Base-by-base conservation (phyloP, 306 rosid genomes). In the Quercus parvula region DNA sequence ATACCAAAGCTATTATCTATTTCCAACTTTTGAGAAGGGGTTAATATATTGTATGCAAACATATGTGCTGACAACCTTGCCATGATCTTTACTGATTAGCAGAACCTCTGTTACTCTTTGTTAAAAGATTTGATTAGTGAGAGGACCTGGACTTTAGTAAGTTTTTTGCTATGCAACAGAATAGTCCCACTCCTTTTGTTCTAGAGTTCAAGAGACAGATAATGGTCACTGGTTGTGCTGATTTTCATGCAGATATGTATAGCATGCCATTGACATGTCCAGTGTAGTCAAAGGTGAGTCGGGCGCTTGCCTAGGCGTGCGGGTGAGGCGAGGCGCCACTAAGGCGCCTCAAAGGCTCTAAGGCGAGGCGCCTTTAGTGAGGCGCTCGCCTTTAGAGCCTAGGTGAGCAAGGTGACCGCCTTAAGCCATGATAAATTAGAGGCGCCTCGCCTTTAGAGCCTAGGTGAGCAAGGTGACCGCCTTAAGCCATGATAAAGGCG, bases 241-340 rank as follows among this genome's bases (percentile, higher is more conserved):
- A 73, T 73, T 54, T 52, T 76, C 77, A 56, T 84, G 28, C 70
- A 4, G 51, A 71, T 75, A 74, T 70, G 6, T 70, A 41, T 74
- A 62, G n/a, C 56, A 61, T 75, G 76, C 41, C n/a, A 38, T 70
- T 73, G 58, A 54, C 30, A 12, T 51, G 35, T 70, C 52, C 24
- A 24, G 24, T 24, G 24, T 24, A 24, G 24, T 24, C 24, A 24
- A 24, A 24, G 24, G 24, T 24, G 24, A 24, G 24, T 24, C 24
- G 24, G 24, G 24, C 24, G 24, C 24, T 24, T 24, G 24, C 24
- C 24, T 24, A 24, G 24, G 24, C 24, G 24, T 24, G 24, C 24
- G 24, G 24, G 24, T 24, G 24, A 24, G 24, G 24, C 24, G 24
- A 24, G 24, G 24, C 24, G 24, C 24, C 24, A 24, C 24, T 24